Percentiles rank a stretch among this genome's conserved stretches.
phyloP scores from a whole-genome alignment of 805 yeast species.

The Candida quercuum region DNA sequence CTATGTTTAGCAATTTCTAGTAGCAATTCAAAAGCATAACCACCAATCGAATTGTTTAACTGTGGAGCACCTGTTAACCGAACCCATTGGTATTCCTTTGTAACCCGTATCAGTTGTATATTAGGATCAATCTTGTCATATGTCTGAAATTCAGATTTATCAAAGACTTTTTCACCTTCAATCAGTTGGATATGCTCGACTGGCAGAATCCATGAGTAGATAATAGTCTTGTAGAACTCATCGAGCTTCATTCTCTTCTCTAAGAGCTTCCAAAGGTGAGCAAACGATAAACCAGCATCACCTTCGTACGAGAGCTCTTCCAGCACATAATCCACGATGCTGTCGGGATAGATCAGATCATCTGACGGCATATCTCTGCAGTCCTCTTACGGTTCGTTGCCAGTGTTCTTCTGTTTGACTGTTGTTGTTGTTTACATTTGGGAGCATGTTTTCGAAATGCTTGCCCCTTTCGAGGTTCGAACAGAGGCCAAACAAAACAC shows the following conservation, averaged over 20 bases:
- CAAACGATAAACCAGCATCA: slow-evolving; percentile 26
- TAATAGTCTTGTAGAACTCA: slow-evolving; percentile 26
- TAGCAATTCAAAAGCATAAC: slow-evolving; percentile 47
- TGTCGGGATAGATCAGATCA: slow-evolving; percentile 25
- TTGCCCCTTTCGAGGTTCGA: background rate
- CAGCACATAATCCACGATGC: slow-evolving; percentile 26
- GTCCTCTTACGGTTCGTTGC: background rate
- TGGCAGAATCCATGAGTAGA: slow-evolving; percentile 33
- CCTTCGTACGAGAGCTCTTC: slow-evolving; percentile 32
- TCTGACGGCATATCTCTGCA: background rate
- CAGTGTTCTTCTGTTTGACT: background rate
- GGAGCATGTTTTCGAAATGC: background rate
- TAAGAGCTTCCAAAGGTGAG: slow-evolving; percentile 29
- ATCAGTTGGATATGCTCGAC: slow-evolving; percentile 17
- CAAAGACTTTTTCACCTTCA: background rate
- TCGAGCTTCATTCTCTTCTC: slow-evolving; percentile 20
- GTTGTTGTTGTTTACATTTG: background rate
- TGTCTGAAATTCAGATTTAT: background rate
- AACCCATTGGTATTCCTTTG: slow-evolving; percentile 52
- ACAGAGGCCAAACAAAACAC: too few relatives aligned
- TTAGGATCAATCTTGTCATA: slow-evolving; percentile 7
- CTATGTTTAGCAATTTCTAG: slow-evolving; percentile 56
- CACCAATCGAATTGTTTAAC: slow-evolving; percentile 49
- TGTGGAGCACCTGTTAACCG: slow-evolving; percentile 51
- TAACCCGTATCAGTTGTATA: slow-evolving; percentile 29